A percentile compares a stretch with the other conserved stretches of the same genome.
Evolutionary conservation across 345 rosid genomes (phyloP).

Genomic region (Populus deltoides): DNA sequence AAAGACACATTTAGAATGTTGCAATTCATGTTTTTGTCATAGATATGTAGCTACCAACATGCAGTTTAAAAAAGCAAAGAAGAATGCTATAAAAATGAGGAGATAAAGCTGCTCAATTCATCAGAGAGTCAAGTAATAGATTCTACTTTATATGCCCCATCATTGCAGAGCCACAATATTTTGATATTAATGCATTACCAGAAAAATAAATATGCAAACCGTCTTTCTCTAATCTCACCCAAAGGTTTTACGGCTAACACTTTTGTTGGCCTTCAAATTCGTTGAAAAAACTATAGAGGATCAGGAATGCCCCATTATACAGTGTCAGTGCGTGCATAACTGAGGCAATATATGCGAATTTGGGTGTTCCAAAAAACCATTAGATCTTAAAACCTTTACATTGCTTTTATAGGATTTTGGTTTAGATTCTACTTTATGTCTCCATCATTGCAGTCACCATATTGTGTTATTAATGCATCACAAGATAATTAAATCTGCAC

Average conservation of each 20-base stretch:
- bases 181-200: neutral
- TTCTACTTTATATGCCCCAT: neutral
- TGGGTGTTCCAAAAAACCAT: neutral
- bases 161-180: neutral
- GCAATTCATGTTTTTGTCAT: neutral
- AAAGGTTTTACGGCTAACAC: neutral
- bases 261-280: neutral
- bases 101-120: neutral
- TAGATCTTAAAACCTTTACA: neutral
- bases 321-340: neutral
- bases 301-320: neutral
- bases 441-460: neutral
- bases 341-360: neutral
- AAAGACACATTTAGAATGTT: neutral
- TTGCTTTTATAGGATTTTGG: neutral
- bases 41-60: neutral
- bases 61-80: neutral
- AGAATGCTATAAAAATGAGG: neutral
- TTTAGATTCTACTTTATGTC: neutral
- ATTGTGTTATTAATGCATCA: neutral
- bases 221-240: neutral
- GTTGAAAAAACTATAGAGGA: neutral
- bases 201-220: neutral
- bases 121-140: neutral
- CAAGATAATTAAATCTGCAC: neutral